Evolutionary conservation across 1,139 yeast genomes (phyloP).

Genomic region (Geotrichum fermentans): DNA sequence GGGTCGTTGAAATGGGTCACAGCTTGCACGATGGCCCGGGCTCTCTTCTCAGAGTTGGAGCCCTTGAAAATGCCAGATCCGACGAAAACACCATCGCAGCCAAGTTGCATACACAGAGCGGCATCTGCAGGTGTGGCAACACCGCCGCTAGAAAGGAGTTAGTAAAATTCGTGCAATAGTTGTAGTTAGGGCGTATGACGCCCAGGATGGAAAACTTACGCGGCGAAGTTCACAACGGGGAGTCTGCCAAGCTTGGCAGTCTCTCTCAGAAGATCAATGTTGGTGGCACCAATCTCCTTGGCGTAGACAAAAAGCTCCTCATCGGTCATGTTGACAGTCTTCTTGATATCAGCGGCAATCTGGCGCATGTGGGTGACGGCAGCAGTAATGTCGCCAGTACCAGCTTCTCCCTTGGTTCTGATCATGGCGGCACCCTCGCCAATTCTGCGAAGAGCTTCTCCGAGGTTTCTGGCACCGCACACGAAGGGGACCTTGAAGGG

Average conservation of each 20-base stretch:
- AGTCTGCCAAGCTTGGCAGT: constrained; percentile 56
- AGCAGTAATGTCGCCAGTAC: constrained; percentile 82
- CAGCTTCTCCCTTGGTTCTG: constrained; percentile 86
- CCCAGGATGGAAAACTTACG: constrained; percentile 30
- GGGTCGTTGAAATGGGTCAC: constrained; percentile 72
- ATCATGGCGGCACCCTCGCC: constrained; percentile 87
- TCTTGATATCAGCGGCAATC: constrained; percentile 53
- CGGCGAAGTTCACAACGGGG: constrained; percentile 85
- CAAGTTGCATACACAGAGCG: constrained; percentile 82
- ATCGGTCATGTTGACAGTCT: constrained; percentile 43
- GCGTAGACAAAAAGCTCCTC: constrained; percentile 53
- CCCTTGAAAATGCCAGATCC: constrained; percentile 88
- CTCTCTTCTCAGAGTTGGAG: constrained; percentile 67
- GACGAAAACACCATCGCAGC: constrained; percentile 88
- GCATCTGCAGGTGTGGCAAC: constrained; percentile 90
- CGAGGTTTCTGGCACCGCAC: constrained; percentile 80
- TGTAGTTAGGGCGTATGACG: not conserved
- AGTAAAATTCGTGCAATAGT: not conserved
- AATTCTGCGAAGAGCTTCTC: constrained; percentile 79
- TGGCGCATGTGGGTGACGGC: constrained; percentile 74
- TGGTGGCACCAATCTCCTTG: constrained; percentile 55
- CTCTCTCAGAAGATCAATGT: constrained; percentile 46
- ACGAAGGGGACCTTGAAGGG: constrained; percentile 73
- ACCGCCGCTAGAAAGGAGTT: constrained; percentile 68
- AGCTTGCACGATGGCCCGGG: constrained; percentile 76